Base-by-base conservation (phyloP, 2,329 filamentous ascomycete species). In the Tolypocladium endophyticum region DNA sequence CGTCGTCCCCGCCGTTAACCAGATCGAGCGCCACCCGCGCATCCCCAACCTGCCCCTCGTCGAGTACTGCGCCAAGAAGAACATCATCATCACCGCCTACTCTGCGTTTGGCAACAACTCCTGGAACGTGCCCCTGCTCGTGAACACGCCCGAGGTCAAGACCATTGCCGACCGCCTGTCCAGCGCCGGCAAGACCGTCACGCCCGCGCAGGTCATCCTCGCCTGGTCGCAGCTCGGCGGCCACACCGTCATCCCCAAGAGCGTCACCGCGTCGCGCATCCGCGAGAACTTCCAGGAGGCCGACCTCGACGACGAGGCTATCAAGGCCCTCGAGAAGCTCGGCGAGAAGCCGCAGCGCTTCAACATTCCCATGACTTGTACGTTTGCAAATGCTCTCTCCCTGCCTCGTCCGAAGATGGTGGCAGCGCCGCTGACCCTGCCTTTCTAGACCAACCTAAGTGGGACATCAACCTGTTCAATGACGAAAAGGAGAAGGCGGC, bases 191-290 rank as follows among this genome's bases (percentile, higher is more conserved):
- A 72, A 70, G 74, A 66, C 65, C 54, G 73, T 76, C 61, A 77
- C 75, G 16, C 69, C 73, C 20, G 76, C 76, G 53, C 76, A 79
- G 66, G 74, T 78, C 62, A 68, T 79, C 78, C 72, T 85, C 74
- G 70, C 86, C 77, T 86, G 85, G 84, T 71, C 76, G 76, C 70
- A 80, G 74, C 66, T 79, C 53, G 73, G 84, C 65, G 86, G 85
- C 59, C 86, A 86, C 73, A 83, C 79, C 65, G 88, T 91, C 65
- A 90, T 91, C 66, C 88, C 88, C 68, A 91, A 91, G 79, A 87
- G 82, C 25, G 87, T 90, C 63, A 89, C 82, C 60, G 79, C 84
- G 56, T 78, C 78, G 39, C 82, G 88, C 60, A 91, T 92, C 65
- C 76, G 82, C 67, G 80, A 78, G 68, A 91, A 92, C 79, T 90